Base-by-base conservation (phyloP, 768 basidiomycete genomes). In the Coprinellus micaceus region DNA sequence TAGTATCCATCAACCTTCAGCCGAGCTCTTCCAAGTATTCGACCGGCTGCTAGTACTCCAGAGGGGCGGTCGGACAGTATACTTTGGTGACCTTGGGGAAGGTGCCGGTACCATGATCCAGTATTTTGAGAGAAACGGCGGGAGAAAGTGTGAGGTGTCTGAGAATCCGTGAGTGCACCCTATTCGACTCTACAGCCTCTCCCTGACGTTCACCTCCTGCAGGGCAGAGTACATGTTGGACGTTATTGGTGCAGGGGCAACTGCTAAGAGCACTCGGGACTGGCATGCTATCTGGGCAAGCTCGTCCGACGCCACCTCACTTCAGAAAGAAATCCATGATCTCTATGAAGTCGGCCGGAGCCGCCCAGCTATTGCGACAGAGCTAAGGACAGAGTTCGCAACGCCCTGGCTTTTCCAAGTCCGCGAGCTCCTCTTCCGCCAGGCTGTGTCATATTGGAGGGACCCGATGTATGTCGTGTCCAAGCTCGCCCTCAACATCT, bases 41-140 rank as follows among this genome's bases (percentile, higher is more conserved):
- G 91, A 93, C 64, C 73, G 88, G 17, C 73, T 96, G 11, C 72
- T 95, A 2, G 77, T 96, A 0, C 76, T 95, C n/a, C 81, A 82
- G 47, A 82, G 83, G 60, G 92, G 94, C n/a, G 93, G 94, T 52
- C 60, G 87, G 62, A 85, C 79, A 4, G 85, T 86, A 15, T 90
- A 88, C 71, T 86, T 88, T 61, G 86, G 88, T 15, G 83, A 89
- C 50, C 68, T 91, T 24, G 90, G 91, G 1, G 60, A 71, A n/a
- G 84, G 88, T 58, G 76, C 88, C 0, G 67, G 74, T 21, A 84
- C 83, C 0, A 67, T 94, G 33, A 82, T 91, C 54, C 67, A 77
- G 9, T 94, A 94, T 71, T 91, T 94, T 60, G 84, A 91, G 69
- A 65, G 65, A 2, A 85, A 87, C 50, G 90, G 91, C 15, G 84